These are phyloP conservation scores for Penicillium ochrochloron DNA, from an alignment of 495 filamentous ascomycete genomes.

Conservation along the genomic window DNA sequence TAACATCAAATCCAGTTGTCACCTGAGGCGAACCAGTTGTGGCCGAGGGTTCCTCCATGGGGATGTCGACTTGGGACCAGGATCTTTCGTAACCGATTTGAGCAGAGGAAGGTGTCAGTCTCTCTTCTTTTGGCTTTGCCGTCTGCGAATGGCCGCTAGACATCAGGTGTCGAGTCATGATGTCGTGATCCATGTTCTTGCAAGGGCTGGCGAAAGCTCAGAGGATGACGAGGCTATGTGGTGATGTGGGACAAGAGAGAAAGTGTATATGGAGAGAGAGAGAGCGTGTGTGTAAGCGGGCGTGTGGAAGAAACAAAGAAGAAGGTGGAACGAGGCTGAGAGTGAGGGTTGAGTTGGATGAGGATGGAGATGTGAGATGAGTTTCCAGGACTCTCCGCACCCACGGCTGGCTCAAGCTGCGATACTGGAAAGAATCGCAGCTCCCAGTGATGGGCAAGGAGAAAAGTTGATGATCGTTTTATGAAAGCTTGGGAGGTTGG, in stretches of 20 bases:
- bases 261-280: not conserved
- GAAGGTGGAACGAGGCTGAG: not conserved
- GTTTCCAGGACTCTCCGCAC: not conserved
- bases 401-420: not conserved
- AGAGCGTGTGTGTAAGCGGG: not conserved
- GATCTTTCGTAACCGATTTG: not conserved
- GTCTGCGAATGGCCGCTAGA: not conserved
- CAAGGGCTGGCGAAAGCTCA: not conserved
- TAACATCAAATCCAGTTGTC: constrained; percentile 29
- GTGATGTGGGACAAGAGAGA: not conserved
- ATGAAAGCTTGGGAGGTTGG: not conserved
- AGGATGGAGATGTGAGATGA: not conserved
- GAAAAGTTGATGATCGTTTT: not conserved
- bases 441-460: not conserved
- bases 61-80: not conserved
- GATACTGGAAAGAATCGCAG: not conserved
- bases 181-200: not conserved
- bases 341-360: not conserved
- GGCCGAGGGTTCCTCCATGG: not conserved
- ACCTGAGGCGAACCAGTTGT: not conserved
- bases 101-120: not conserved
- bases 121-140: not conserved
- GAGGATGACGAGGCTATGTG: not conserved
- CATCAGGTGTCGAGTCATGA: not conserved
- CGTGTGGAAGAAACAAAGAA: not conserved